A percentile compares a stretch with the other conserved stretches of the same genome.
phyloP scores from a whole-genome alignment of 164 flowering plant species.

The Vitis rotundifolia region DNA sequence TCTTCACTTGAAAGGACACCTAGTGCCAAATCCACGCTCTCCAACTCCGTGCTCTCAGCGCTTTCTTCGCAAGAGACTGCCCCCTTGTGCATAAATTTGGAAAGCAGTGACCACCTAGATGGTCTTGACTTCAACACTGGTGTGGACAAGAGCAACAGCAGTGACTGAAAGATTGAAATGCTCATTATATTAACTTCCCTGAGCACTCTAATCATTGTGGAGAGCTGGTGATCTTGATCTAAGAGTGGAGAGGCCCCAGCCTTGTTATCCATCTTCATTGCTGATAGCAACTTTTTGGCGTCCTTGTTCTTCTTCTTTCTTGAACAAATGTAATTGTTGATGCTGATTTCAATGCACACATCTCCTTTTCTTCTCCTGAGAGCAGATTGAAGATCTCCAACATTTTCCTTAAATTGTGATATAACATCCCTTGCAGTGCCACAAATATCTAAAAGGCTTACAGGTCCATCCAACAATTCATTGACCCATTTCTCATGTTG shows the following conservation, averaged over 20 bases:
- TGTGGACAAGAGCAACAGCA: slow-evolving; percentile 31
- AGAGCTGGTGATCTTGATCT: not conserved
- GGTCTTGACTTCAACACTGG: slow-evolving; percentile 22
- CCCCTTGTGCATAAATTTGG: slow-evolving; percentile 26
- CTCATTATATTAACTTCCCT: slow-evolving; percentile 33
- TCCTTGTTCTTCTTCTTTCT: slow-evolving; percentile 35
- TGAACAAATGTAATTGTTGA: slow-evolving; percentile 16
- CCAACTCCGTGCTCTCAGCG: slow-evolving; percentile 19
- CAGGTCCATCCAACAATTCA: slow-evolving; percentile 28
- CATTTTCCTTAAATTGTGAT: slow-evolving; percentile 16
- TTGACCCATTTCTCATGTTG: slow-evolving; percentile 14
- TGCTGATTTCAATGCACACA: slow-evolving; percentile 14
- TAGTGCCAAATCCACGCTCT: slow-evolving; percentile 16
- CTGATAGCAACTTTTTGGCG: slow-evolving; percentile 16
- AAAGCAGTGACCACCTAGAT: slow-evolving; percentile 32
- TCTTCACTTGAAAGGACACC: not conserved
- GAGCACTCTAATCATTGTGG: slow-evolving; percentile 23
- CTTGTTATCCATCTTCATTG: slow-evolving; percentile 19
- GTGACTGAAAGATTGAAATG: slow-evolving; percentile 32
- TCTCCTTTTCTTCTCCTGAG: slow-evolving; percentile 32
- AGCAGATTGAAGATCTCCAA: slow-evolving; percentile 25
- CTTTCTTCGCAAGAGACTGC: not conserved
- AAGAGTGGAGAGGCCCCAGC: not conserved
- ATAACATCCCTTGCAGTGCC: slow-evolving; percentile 22
- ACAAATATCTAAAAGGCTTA: slow-evolving; percentile 29